Evolutionary conservation across 768 basidiomycete genomes (phyloP).

Genomic region (Mycena kentingensis): DNA sequence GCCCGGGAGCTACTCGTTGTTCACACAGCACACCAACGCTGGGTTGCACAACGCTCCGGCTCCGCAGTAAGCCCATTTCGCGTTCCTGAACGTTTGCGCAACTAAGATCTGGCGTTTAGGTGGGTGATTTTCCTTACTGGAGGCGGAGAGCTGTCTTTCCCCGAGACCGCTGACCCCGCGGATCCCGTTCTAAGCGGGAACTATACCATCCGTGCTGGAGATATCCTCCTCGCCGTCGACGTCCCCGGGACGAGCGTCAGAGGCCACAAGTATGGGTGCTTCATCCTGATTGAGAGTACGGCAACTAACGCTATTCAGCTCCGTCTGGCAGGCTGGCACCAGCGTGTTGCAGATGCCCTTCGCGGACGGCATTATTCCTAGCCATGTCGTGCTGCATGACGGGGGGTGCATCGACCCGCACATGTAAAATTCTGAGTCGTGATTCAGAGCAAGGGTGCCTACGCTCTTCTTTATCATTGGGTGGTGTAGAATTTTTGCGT

Average conservation of each 20-base stretch:
- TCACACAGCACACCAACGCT: constrained; percentile 7
- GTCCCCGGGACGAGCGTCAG: background rate
- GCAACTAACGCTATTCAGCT: background rate
- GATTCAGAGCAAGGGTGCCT: background rate
- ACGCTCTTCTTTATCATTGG: background rate
- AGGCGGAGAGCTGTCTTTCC: constrained; percentile 11
- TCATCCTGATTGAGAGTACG: too few relatives aligned
- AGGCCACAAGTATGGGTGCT: constrained; percentile 15
- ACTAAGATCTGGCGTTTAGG: background rate
- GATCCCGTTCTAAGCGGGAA: constrained; percentile 8
- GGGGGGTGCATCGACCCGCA: constrained; percentile 8
- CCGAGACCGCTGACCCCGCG: background rate
- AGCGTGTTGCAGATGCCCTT: constrained; percentile 14
- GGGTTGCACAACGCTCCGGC: constrained; percentile 17
- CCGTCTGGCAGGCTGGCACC: constrained; percentile 16
- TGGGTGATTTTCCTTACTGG: constrained; percentile 16
- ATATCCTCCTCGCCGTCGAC: constrained; percentile 14
- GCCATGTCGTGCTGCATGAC: constrained; percentile 8
- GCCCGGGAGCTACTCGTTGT: constrained; percentile 13
- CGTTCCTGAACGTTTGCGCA: background rate
- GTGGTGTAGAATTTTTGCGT: too few relatives aligned
- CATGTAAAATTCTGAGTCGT: constrained; percentile 5
- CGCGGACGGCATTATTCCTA: background rate
- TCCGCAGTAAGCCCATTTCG: constrained; percentile 6
- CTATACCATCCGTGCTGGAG: constrained; percentile 10